Evolutionary conservation across 2,329 filamentous ascomycete genomes (phyloP), one percentile per base, ranked within the genome.

Genomic region (Elsinoe perseae): DNA sequence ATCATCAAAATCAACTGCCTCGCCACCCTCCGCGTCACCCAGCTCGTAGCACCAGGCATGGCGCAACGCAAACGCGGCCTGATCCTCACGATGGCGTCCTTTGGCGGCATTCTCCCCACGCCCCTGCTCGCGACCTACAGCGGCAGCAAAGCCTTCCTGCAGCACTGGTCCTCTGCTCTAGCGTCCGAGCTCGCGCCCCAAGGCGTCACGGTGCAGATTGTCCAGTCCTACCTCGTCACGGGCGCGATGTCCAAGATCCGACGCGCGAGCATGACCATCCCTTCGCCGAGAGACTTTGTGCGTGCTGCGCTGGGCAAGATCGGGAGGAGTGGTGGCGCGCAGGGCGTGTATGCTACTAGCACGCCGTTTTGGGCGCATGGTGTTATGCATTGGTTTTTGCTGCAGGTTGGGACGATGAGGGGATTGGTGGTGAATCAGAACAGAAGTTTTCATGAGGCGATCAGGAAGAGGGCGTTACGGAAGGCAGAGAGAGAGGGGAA

Each of bases 161-260:
- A 97, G 74, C 86, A 95, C 68, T 98, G 93, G 93, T 95, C 87
- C 62, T 86, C 84, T 4, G 84, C 93, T 9, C 80, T 98, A 12
- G 87, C 86, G 1, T 81, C 85, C 12, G 93, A 98, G 73, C 80
- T 98, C 27, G 82, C 86, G 61, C 82, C 85, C 1, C 79, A 87
- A 64, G 87, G 89, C 57, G 83, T 98, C 38, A 85, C 89, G 61
- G 90, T 95, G n/a, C 85, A 97, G 72, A 82, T 97, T 50, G 85
- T 95, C 25, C 81, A 97, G 64, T 90, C 87, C 64, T 95, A 98
- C 71, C 82, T 98, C 48, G 88, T 98, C 65, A 95, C 90, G 3
- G 92, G 89, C 1, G 89, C 92, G 66, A 98, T 98, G 93, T 92
- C 87, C 73, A 98, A 98, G 80, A 83, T 98, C 64, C 86, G 89